Evolutionary conservation across 2,329 filamentous ascomycete species (phyloP), one percentile per base, ranked within the genome.

Genomic region (Xylaria sp.): DNA sequence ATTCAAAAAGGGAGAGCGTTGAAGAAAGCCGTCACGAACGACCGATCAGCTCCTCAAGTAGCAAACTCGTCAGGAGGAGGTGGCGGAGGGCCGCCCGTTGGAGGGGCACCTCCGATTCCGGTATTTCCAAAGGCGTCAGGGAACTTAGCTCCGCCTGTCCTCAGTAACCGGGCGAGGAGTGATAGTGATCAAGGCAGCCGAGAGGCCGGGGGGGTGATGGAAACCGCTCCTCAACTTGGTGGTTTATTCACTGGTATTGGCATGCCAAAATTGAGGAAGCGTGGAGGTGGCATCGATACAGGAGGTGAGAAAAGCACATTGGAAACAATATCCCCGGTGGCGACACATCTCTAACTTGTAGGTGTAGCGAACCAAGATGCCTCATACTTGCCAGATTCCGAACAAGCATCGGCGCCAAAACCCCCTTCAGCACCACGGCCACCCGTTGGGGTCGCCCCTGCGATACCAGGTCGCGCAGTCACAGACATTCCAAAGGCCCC

Each of bases 251-350:
- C 91, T 1, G 93, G 92, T 35, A n/a, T n/a, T n/a, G 95, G 94
- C 37, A 98, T 98, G 86, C 95, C 95, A 2, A 98, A 97, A 79
- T 76, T 99, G 72, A 91, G 91, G 75, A 97, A 96, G 80, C 85
- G 89, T 3, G 90, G 92, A 58, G 93, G 91, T 48, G 90, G 90
- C 38, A 81, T 94, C 61, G 85, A 92, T 76, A 94, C 91, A 1
- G 91, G 88, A 74, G 83, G 83, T 84, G 71, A 70, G 82, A 58
- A 40, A 31, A 6, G 1, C 25, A 25, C 15, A 19, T 27, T 11
- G 6, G 54, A 6, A 13, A 17, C 25, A 5, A 47, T 25, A 8
- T 37, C 17, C 35, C 10, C 2, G 17, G 13, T 31, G 23, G 25
- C 48, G 8, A 46, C 13, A 55, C 10, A 15, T 21, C n/a, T 37